Percentiles rank a stretch among this genome's conserved stretches.
These are phyloP conservation scores for Biscogniauxia marginata DNA, from an alignment of 2,329 filamentous ascomycete genomes.

Conservation along the genomic window DNA sequence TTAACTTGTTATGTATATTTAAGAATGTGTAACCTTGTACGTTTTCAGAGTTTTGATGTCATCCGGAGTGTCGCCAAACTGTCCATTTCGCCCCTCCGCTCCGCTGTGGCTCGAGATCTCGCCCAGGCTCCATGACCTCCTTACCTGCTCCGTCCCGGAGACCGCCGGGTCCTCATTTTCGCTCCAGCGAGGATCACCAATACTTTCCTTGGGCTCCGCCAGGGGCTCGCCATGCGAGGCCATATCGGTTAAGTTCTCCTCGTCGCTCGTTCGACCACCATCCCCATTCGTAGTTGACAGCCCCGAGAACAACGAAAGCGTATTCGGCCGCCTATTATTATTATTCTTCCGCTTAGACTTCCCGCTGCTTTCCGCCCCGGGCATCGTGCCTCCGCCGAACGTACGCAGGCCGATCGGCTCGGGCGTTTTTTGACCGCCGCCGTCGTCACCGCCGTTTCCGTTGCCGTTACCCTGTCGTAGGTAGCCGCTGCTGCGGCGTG, in stretches of 20 bases:
- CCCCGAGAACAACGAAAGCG: background rate
- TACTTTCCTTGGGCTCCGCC: background rate
- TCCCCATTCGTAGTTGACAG: background rate
- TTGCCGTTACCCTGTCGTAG: background rate
- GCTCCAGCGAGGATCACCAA: background rate
- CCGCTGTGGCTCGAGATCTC: background rate
- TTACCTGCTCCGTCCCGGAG: background rate
- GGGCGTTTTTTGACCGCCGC: background rate
- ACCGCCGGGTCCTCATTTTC: background rate
- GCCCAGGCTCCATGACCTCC: conserved; percentile 10
- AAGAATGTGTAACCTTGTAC: background rate
- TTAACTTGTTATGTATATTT: no score
- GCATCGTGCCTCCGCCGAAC: conserved; percentile 4
- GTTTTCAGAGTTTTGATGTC: conserved; percentile 2
- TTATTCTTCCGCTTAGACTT: background rate
- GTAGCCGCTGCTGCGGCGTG: background rate
- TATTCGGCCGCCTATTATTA: background rate
- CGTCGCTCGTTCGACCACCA: background rate
- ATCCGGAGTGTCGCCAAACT: background rate
- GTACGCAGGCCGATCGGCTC: conserved; percentile 6
- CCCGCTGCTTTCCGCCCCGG: background rate
- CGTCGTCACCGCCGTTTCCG: background rate
- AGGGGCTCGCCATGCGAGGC: background rate
- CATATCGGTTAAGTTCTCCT: background rate
- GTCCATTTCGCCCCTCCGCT: background rate